Base-by-base conservation (phyloP, 352 stramenopile genomes). In the Globisporangium sylvaticum region DNA sequence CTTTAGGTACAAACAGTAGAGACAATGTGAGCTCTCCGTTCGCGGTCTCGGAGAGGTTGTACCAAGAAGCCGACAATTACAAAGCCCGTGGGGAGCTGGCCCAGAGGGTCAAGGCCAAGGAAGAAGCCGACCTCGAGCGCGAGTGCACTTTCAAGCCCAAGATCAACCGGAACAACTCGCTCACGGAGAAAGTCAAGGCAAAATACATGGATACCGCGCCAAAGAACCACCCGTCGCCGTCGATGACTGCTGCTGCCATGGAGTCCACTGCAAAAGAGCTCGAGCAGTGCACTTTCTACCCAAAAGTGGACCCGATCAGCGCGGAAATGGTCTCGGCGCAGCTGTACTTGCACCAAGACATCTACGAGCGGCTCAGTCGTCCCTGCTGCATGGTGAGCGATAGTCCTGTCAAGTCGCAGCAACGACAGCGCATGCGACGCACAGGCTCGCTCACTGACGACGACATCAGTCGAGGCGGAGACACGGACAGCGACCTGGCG, bases 341-440 rank as follows among this genome's bases (percentile, higher is more conserved):
- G 64, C 74, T 94, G 56, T 94, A 95, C 46, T 69, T 94, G 42
- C 81, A 92, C 66, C 84, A 95, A 64, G 89, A 95, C 60, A 93
- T 95, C 59, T 93, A 90, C 72, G 84, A 93, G 53, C 84, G 85
- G 2, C 75, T 95, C 24, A 95, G 87, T 62, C 83, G 81, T 3
- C 81, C 83, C 0, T 90, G 81, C 54, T 73, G 64, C 22, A 64
- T 69, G 8, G 52, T 62, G 2, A 48, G 29, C 1, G 71, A 81
- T 8, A 64, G 58, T 12, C 64, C 64, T 4, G 53, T 46, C 22
- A 58, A 57, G 46, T 46, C 31, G 20, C 34, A 48, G 12, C 39
- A 55, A 15, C 60, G 52, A 9, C 31, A 66, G 27, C 74, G 64
- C 12, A 10, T 29, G 12, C 69, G 69, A 56, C 64, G 73, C 34